Base-by-base conservation (phyloP, 2,329 filamentous ascomycete genomes). In the Neocatenulostroma microsporum region DNA sequence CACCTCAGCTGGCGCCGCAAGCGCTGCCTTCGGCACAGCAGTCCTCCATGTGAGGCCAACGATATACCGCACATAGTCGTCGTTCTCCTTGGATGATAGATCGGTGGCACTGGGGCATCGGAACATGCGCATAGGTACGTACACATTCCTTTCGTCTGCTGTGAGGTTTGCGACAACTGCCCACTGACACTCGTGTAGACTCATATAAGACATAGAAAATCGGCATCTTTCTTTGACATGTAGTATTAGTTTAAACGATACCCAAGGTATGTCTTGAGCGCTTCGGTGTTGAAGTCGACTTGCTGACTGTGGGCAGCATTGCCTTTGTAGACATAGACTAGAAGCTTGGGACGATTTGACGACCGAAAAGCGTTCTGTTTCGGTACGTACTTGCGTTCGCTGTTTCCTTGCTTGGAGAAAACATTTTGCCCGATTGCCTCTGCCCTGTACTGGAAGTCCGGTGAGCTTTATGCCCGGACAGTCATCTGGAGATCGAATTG, bases 311-410 rank as follows among this genome's bases (percentile, higher is more conserved):
- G 11, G 8, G 5, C 39, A 49, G 45, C 40, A 43, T 47, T 47
- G 42, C 35, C n/a, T 45, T 40, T 49, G 45, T 54, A 55, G 51
- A 55, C 50, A 56, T 56, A 56, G 53, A 56, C 39, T 55, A 54
- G 51, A 54, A 45, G 41, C 42, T 44, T 34, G 23, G 51, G 32
- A 54, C 53, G 53, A 54, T 41, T 41, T 51, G 41, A 53, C 48
- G 50, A 53, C 34, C 35, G 45, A 46, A 40, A 47, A 36, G 25
- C 26, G 20, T 31, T 21, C 26, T 13, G 7, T 6, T 30, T 37
- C 34, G 28, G 20, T 31, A 32, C 13, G 34, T 41, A 34, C 30
- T 39, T 26, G 42, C 34, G 10, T 34, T 14, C 7, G 13, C 23
- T 18, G 10, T 23, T 12, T 21, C 20, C 14, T 15, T 34, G 17